Base-by-base conservation (phyloP, 1,284 basidiomycete species). In the Phylloboletellus chloephorus region DNA sequence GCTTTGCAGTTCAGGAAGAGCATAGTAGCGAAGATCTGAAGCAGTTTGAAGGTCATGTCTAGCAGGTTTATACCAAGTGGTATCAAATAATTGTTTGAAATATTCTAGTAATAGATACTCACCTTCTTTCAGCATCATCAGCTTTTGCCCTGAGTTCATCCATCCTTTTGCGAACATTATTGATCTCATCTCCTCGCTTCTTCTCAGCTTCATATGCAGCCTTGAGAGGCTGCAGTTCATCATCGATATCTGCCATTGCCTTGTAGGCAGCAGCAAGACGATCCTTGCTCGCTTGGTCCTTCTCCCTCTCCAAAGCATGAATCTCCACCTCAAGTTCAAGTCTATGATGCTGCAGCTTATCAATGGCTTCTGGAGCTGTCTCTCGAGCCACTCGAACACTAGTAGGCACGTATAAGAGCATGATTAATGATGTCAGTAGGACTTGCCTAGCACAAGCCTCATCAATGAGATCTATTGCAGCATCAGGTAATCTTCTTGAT, bases 241-340 rank as follows among this genome's bases (percentile, higher is more conserved):
- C 95, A 26, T 96, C 89, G 38, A 97, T 79, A 38, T 87, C 79
- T 4, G 88, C 81, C 51, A 96, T 84, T 10, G 82, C 78, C 64
- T 88, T 92, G 52, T 79, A 79, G 16, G 90, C 88, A 12, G 70
- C 56, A 30, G 75, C 74, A n/a, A 98, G 75, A 26, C 91, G 81
- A 52, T 93, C 90, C 65, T 92, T 92, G 55, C 88, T 92, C 2
- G 86, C 86, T 9, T 81, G 67, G 52, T 98, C 95, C 67, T 95
- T 96, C 62, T 94, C 90, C 48, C 91, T 78, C 65, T 97, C 88
- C 37, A 98, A 72, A 7, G 95, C 96, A 60, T 97, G 93, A 21
- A 97, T 88, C 61, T 97, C 95, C 26, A 98, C 87, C 62, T 98
- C 89, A 34, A 98, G 76, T 58, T 96, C 89, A 31, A 98, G 79